A percentile compares a stretch with the other conserved stretches of the same genome.
These are phyloP conservation scores for Trametes polyzona DNA, from an alignment of 1,284 basidiomycete genomes.

Conservation along the genomic window DNA sequence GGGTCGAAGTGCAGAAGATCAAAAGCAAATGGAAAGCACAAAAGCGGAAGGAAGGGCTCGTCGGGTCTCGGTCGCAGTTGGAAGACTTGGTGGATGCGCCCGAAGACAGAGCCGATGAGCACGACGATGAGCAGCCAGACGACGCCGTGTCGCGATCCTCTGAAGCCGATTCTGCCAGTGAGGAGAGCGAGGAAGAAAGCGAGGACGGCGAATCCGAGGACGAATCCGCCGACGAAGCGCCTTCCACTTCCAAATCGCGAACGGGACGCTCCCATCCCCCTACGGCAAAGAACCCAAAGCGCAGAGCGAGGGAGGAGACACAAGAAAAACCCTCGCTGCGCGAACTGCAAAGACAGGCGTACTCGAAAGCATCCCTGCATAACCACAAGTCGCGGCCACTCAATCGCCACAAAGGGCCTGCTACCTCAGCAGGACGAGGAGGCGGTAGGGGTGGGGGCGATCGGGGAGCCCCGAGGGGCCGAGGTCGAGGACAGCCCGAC, in stretches of 20 bases:
- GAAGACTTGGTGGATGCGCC: slow-evolving; percentile 17
- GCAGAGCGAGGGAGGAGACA: background rate
- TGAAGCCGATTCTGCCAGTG: background rate
- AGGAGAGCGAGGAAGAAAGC: slow-evolving; percentile 18
- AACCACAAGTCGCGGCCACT: slow-evolving; percentile 56
- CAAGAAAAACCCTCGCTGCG: slow-evolving; percentile 41
- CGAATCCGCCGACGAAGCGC: slow-evolving; percentile 16
- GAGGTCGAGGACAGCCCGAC: slow-evolving; percentile 61
- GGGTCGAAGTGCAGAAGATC: slow-evolving; percentile 75
- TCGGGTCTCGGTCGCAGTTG: slow-evolving; percentile 25
- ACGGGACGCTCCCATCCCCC: background rate
- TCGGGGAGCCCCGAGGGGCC: slow-evolving; percentile 21
- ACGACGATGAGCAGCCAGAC: slow-evolving; percentile 11
- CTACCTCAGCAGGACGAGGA: slow-evolving; percentile 19
- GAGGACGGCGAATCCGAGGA: slow-evolving; percentile 23
- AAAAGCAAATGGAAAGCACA: slow-evolving; percentile 79
- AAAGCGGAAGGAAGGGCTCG: slow-evolving; percentile 62
- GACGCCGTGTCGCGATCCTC: slow-evolving; percentile 8
- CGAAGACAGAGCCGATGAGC: slow-evolving; percentile 15
- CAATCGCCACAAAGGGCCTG: slow-evolving; percentile 32
- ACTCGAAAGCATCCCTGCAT: slow-evolving; percentile 59
- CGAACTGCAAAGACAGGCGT: slow-evolving; percentile 63
- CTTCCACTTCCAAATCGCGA: background rate
- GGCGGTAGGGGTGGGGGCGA: slow-evolving; percentile 20
- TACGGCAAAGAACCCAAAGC: slow-evolving; percentile 1